Percentiles rank a stretch among this genome's conserved stretches.
These are phyloP conservation scores for Leucaena leucocephala DNA, from an alignment of 306 rosid genomes.

Conservation along the genomic window DNA sequence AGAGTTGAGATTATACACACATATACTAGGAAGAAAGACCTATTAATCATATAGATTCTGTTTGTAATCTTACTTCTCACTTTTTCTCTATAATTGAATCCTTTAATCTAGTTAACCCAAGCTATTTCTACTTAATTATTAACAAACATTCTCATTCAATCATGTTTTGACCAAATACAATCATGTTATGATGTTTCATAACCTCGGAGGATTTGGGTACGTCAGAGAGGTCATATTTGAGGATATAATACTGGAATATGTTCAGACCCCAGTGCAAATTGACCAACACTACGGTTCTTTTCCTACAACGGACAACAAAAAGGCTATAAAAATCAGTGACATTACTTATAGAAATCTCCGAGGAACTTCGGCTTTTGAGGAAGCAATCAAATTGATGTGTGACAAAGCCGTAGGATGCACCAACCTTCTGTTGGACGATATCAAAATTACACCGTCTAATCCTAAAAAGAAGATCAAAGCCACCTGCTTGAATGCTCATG, in stretches of 20 bases:
- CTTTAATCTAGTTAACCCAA: too few species aligned
- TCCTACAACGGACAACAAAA: not conserved
- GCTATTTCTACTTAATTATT: too few species aligned
- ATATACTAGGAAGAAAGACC: too few species aligned
- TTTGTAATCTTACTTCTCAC: too few species aligned
- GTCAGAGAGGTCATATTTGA: slow-evolving; percentile 49
- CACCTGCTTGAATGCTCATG: slow-evolving; percentile 35
- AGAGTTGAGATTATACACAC: not conserved
- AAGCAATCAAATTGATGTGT: slow-evolving; percentile 41
- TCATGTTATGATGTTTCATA: not conserved
- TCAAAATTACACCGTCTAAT: slow-evolving; percentile 22
- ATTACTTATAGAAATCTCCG: slow-evolving; percentile 34
- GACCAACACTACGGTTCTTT: slow-evolving; percentile 35
- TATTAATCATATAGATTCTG: too few species aligned
- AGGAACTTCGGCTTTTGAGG: slow-evolving; percentile 40
- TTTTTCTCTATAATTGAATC: too few species aligned
- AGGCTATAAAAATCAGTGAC: slow-evolving; percentile 42
- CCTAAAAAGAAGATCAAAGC: not conserved
- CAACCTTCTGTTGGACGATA: slow-evolving; percentile 20
- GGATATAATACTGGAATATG: slow-evolving; percentile 33
- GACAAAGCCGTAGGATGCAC: slow-evolving; percentile 27
- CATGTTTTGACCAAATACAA: not conserved
- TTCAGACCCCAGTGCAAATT: slow-evolving; percentile 44
- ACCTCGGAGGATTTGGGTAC: slow-evolving; percentile 55
- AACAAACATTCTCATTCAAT: not conserved